Evolutionary conservation across 208 protist genomes (phyloP), one percentile per base, ranked within the genome.

Genomic region (Angomonas ambiguus): DNA sequence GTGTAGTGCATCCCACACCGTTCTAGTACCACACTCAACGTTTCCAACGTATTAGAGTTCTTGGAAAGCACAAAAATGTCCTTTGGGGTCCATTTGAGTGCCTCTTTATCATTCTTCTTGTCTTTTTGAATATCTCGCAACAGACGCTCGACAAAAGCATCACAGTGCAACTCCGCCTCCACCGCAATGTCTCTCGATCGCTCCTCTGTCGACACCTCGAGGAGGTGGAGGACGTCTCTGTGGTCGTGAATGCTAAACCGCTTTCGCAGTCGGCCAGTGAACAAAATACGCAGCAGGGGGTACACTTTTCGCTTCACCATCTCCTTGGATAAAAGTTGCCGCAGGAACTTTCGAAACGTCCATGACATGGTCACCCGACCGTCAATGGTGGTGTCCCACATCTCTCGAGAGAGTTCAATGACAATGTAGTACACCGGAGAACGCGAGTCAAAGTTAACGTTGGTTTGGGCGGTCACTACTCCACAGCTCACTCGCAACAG

Each of bases 371-470:
- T 66, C 24, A 91, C 84, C 56, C 84, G 75, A 34, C 89, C 89
- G 62, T 95, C 89, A 22, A 91, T 64, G 11, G 85, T 88, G 16
- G 81, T 78, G 64, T 83, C 72, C 87, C 89, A 95, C 89, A 95
- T 95, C 63, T 95, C 84, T 4, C 72, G 51, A 34, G 84, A 69
- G 18, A 95, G 76, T 74, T 95, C 86, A 3, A 95, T 38, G 18
- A 93, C 65, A 32, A 95, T 53, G 77, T 85, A 88, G 75, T 93
- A 74, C 20, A 91, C 71, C 5, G 85, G 79, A 0, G 89, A 95
- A 48, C 88, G 77, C 0, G 89, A 93, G 38, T 76, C 73, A 48
- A 93, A 95, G 72, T 92, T 95, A 32, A 93, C 74, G 30, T 70
- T 62, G 0, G 89, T 95, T 10, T 60, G 59, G 0, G 78, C 63